A percentile compares a stretch with the other conserved stretches of the same genome.
These are phyloP conservation scores for Geotrichum aggregatum DNA, from an alignment of 1,139 yeast genomes.

Conservation along the genomic window DNA sequence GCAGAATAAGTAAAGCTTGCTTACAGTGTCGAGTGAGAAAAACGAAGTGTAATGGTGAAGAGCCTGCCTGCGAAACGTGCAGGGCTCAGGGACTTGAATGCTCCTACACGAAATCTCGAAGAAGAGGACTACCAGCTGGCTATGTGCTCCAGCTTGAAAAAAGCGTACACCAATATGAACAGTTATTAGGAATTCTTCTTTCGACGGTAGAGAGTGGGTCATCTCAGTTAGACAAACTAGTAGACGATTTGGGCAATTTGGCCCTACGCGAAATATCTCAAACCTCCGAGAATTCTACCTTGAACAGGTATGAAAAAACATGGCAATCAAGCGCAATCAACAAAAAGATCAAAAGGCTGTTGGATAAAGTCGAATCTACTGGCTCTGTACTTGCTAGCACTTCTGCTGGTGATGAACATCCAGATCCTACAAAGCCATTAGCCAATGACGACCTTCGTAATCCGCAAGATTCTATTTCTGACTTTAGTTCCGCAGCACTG, in stretches of 20 bases:
- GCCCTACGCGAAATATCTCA: not conserved
- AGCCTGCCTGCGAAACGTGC: slow-evolving; percentile 26
- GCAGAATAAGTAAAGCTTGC: slow-evolving; percentile 38
- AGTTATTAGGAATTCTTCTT: slow-evolving; percentile 22
- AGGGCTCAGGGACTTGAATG: slow-evolving; percentile 22
- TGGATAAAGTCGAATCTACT: too few relatives aligned
- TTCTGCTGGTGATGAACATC: too few relatives aligned
- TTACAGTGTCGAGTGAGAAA: slow-evolving; percentile 39
- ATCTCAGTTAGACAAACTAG: too few relatives aligned
- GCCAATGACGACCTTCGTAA: too few relatives aligned
- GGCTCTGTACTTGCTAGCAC: too few relatives aligned
- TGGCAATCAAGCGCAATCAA: not conserved
- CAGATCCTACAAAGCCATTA: too few relatives aligned
- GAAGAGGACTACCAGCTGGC: slow-evolving; percentile 27
- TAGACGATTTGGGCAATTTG: too few relatives aligned
- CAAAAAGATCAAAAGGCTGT: not conserved
- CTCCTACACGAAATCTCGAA: slow-evolving; percentile 25
- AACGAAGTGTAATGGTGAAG: slow-evolving; percentile 35
- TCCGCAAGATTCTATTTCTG: too few relatives aligned
- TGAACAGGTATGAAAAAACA: slow-evolving; percentile 8
- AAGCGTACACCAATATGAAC: slow-evolving; percentile 22
- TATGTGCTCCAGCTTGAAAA: slow-evolving; percentile 25
- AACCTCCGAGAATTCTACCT: not conserved
- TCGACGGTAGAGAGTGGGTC: too few relatives aligned
- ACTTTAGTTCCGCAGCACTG: too few relatives aligned